phyloP scores from a whole-genome alignment of 768 basidiomycete species.

The Amanita rimosa region DNA sequence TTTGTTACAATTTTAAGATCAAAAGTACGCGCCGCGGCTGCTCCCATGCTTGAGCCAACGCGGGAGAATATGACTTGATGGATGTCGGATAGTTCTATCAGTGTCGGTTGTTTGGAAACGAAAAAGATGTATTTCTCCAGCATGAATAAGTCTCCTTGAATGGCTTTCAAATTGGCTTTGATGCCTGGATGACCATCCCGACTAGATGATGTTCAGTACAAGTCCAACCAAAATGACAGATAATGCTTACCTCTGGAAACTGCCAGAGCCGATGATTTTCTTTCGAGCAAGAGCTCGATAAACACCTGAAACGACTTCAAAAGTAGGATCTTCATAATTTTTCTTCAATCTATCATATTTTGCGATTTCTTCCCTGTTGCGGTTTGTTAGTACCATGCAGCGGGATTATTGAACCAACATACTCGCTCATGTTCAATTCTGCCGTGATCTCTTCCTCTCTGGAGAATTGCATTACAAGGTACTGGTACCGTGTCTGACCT shows the following conservation, averaged over 20 bases:
- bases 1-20: conserved; percentile 87
- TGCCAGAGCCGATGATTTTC: conserved; percentile 82
- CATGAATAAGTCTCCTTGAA: conserved; percentile 95
- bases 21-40: conserved; percentile 83
- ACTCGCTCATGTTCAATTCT: conserved; percentile 90
- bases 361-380: conserved; percentile 56
- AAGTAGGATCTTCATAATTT: conserved; percentile 91
- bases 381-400: conserved; percentile 1
- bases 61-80: conserved; percentile 89
- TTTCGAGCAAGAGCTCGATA: conserved; percentile 87
- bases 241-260: conserved; percentile 62
- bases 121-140: conserved; percentile 98
- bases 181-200: conserved; percentile 89
- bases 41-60: conserved; percentile 76
- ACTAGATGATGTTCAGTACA: conserved; percentile 24
- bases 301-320: conserved; percentile 88
- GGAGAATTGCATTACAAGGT: conserved; percentile 97
- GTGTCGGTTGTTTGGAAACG: conserved; percentile 89
- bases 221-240: background rate
- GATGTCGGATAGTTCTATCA: conserved; percentile 85
- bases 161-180: conserved; percentile 95
- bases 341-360: conserved; percentile 82
- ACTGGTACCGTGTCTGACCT: conserved; percentile 96
- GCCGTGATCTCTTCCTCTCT: conserved; percentile 95
- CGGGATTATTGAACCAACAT: conserved; percentile 18